Base-by-base conservation (phyloP, 1,284 basidiomycete species). In the Heimioporus punctisporus region DNA sequence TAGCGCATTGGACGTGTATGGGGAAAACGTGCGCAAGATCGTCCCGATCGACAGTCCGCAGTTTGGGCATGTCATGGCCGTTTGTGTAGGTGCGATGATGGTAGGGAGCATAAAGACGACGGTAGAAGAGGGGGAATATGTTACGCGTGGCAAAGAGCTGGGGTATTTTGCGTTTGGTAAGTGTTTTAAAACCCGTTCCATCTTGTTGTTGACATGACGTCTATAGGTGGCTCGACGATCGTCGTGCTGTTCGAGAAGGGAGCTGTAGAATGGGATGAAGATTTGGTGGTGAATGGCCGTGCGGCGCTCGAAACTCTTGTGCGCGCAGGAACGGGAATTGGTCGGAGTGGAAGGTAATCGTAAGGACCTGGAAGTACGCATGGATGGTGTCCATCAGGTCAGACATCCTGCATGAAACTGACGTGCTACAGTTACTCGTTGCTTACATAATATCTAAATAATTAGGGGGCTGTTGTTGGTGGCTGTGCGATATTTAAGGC, bases 31-130 rank as follows among this genome's bases (percentile, higher is more conserved):
- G 6, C 80, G 95, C 31, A 93, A 93, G 77, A 86, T 97, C 46
- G 90, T 96, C 2, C 90, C 92, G 1, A 95, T 97, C 51, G 86
- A 96, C 58, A 93, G 86, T 57, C 85, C 87, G 1, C 83, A 88
- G 51, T 97, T 97, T 66, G 95, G 95, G 3, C 82, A 87, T 1
- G 92, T 97, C 30, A 92, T 95, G 85, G 88, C 86, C 3, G 92
- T 95, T 10, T 96, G 92, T 66, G 79, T 96, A 9, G 93, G 93
- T 17, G 93, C 93, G 3, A 95, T 96, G 93, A 95, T 95, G 93
- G 94, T 96, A 5, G 93, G 94, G 10, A 92, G 85, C 54, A 97
- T 96, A 64, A 74, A 87, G 60, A 90, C 91, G 10, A 93, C 93
- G 0, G 90, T 95, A n/a, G 66, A 87, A 40, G 91, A 95, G 61